Percentiles rank a stretch among this genome's conserved stretches.
Conservation (phyloP, 2,329 filamentous ascomycete genomes). For the Ceratocystis alfenasii region DNA sequence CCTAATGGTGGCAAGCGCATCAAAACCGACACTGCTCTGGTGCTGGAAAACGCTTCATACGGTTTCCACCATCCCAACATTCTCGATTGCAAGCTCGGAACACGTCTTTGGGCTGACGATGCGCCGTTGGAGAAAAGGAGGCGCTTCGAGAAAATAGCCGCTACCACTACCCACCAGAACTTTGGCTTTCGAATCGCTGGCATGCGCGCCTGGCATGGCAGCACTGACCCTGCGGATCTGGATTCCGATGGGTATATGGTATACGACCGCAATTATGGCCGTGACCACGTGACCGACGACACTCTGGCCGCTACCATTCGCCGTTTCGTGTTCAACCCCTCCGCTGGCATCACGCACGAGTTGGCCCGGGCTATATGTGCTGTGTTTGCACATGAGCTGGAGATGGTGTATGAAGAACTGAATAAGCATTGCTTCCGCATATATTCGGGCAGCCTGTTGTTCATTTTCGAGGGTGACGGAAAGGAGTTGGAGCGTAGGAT, state of each 20-base stretch:
- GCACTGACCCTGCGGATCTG: conserved; percentile 39
- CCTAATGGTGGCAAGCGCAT: conserved; percentile 49
- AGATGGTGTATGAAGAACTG: conserved; percentile 42
- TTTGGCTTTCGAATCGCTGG: conserved; percentile 53
- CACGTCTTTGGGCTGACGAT: conserved; percentile 72
- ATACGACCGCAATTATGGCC: conserved; percentile 53
- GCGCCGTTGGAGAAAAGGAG: conserved; percentile 47
- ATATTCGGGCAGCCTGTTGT: conserved; percentile 51
- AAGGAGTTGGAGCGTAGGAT: conserved; percentile 41
- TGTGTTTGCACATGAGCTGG: conserved; percentile 43
- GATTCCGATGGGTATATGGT: conserved; percentile 45
- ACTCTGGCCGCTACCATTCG: conserved; percentile 45
- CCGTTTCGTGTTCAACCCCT: conserved; percentile 46
- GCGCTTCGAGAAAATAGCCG: conserved; percentile 48
- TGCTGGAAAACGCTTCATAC: conserved; percentile 70
- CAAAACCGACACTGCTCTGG: conserved; percentile 65
- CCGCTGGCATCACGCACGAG: conserved; percentile 47
- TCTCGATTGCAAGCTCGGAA: conserved; percentile 82
- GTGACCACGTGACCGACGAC: conserved; percentile 38
- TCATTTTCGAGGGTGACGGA: conserved; percentile 54
- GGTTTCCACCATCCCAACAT: conserved; percentile 81
- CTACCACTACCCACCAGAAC: conserved; percentile 47
- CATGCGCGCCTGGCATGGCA: conserved; percentile 52
- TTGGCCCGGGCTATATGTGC: conserved; percentile 44
- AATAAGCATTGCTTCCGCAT: conserved; percentile 47